Conservation (phyloP, 495 filamentous ascomycete genomes). For the Penicillium egyptiacum region DNA sequence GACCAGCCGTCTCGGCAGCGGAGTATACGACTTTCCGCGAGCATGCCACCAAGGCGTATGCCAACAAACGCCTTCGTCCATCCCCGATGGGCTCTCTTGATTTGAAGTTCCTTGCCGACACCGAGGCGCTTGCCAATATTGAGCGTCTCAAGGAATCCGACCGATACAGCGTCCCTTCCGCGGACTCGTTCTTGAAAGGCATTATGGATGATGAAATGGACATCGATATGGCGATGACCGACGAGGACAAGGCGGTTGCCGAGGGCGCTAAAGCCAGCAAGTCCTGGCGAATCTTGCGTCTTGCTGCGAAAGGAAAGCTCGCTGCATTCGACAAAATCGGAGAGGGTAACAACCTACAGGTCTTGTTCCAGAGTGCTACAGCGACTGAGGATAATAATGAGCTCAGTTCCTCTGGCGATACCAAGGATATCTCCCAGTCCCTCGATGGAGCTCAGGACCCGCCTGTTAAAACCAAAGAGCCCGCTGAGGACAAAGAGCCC, state of each 20-base stretch:
- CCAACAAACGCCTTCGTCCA: slow-evolving; percentile 63
- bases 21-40: slow-evolving; percentile 67
- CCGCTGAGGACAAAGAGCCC: not conserved
- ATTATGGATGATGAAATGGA: slow-evolving; percentile 76
- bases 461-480: slow-evolving; percentile 14
- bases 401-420: not conserved
- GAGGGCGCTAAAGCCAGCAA: slow-evolving; percentile 75
- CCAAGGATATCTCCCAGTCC: slow-evolving; percentile 21
- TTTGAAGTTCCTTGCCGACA: slow-evolving; percentile 73
- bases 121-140: slow-evolving; percentile 49
- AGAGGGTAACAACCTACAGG: slow-evolving; percentile 65
- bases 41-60: slow-evolving; percentile 61
- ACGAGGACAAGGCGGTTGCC: slow-evolving; percentile 66
- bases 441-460: slow-evolving; percentile 23
- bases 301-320: slow-evolving; percentile 71
- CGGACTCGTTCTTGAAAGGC: slow-evolving; percentile 57
- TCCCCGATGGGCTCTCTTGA: slow-evolving; percentile 70
- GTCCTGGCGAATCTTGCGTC: slow-evolving; percentile 80
- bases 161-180: slow-evolving; percentile 52
- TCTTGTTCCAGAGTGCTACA: slow-evolving; percentile 48
- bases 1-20: slow-evolving; percentile 61
- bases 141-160: slow-evolving; percentile 59
- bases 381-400: slow-evolving; percentile 25
- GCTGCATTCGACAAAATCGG: slow-evolving; percentile 82
- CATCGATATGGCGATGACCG: slow-evolving; percentile 72